Evolutionary conservation across 495 filamentous ascomycete genomes (phyloP).

Genomic region (Xylaria venustula): DNA sequence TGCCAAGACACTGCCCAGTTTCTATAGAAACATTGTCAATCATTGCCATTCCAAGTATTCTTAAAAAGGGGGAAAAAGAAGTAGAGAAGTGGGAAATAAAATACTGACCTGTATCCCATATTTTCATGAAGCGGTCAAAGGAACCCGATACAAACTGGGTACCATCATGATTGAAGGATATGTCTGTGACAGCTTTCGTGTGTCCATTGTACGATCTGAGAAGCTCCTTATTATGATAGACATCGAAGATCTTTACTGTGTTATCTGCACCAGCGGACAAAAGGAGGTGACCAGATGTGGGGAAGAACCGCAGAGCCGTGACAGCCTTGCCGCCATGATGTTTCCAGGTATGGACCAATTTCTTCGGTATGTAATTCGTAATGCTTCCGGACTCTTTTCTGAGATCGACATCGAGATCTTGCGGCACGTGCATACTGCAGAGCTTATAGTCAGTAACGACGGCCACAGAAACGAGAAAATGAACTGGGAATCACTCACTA

Average conservation of each 20-base stretch:
- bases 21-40: too few relatives aligned
- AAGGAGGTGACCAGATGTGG: conserved; percentile 79
- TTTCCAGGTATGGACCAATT: conserved; percentile 85
- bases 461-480: not conserved
- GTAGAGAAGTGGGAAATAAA: too few relatives aligned
- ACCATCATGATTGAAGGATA: conserved; percentile 81
- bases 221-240: conserved; percentile 83
- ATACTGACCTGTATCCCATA: too few relatives aligned
- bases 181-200: conserved; percentile 84
- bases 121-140: conserved; percentile 91
- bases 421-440: conserved; percentile 82
- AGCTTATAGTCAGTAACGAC: not conserved
- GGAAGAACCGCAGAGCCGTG: conserved; percentile 85
- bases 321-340: conserved; percentile 77
- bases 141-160: conserved; percentile 86
- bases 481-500: conserved; percentile 39
- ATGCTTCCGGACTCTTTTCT: conserved; percentile 71
- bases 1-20: conserved; percentile 79
- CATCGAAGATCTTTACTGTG: conserved; percentile 93
- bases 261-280: conserved; percentile 82
- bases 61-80: too few relatives aligned
- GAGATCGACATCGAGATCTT: conserved; percentile 88
- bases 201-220: conserved; percentile 89
- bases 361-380: conserved; percentile 93
- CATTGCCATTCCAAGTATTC: too few relatives aligned